phyloP scores from a whole-genome alignment of 2,329 filamentous ascomycete species.

The Diplodia corticola region DNA sequence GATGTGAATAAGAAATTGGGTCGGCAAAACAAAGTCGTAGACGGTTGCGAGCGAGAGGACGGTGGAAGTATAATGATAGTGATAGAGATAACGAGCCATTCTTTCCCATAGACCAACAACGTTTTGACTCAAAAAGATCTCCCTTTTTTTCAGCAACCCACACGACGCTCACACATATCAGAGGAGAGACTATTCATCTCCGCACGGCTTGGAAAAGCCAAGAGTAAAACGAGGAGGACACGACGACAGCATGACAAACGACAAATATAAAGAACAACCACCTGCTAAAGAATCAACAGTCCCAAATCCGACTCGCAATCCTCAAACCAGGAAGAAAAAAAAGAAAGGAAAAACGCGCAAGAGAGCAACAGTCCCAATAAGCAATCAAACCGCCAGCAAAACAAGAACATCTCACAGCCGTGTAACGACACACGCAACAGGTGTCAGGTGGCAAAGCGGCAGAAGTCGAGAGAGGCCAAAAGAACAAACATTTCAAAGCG shows the following conservation, averaged over 20 bases:
- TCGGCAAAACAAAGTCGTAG: no score
- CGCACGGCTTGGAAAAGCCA: not conserved
- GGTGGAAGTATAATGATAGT: not conserved
- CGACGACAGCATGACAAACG: not conserved
- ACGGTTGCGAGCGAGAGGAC: not conserved
- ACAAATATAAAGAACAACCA: not conserved
- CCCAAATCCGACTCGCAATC: not conserved
- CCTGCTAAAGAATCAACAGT: not conserved
- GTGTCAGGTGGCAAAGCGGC: not conserved
- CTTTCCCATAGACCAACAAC: not conserved
- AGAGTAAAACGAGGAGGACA: not conserved
- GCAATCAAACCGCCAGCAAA: constrained; percentile 70
- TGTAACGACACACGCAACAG: not conserved
- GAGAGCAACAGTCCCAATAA: not conserved
- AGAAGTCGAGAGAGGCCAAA: not conserved
- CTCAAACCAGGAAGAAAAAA: no score
- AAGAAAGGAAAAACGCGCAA: constrained; percentile 50
- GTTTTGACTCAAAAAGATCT: not conserved
- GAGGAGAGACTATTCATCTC: not conserved
- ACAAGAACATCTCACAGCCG: not conserved
- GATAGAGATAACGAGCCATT: not conserved
- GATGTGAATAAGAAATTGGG: not conserved
- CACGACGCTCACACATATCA: not conserved
- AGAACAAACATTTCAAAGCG: not conserved
- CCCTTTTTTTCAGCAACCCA: not conserved